phyloP scores from a whole-genome alignment of 2,329 filamentous ascomycete species.

The Fusarium bactridioides region DNA sequence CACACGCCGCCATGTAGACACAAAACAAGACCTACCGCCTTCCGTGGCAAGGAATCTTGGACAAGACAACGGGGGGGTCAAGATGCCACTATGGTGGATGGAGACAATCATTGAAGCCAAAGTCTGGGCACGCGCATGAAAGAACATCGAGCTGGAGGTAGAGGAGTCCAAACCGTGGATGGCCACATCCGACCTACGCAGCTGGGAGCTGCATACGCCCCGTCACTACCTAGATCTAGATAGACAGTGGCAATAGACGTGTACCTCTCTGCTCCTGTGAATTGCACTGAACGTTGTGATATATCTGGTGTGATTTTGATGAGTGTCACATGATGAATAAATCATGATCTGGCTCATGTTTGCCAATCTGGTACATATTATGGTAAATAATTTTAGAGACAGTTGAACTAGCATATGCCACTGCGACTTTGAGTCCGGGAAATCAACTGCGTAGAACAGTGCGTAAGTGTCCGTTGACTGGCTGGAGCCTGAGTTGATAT shows the following conservation, averaged over 20 bases:
- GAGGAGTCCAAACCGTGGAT: not conserved
- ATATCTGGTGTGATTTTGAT: not conserved
- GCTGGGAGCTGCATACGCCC: not conserved
- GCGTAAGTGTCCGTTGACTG: not conserved
- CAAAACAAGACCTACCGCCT: too few species aligned
- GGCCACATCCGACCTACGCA: not conserved
- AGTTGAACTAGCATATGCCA: not conserved
- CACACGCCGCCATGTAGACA: too few species aligned
- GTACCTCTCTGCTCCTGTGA: not conserved
- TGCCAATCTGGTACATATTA: fast-evolving
- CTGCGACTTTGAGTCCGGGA: not conserved
- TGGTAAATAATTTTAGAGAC: not conserved
- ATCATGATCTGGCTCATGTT: not conserved
- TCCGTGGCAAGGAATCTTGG: not conserved
- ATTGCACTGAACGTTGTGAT: not conserved
- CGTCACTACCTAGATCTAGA: not conserved
- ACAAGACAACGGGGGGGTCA: too few species aligned
- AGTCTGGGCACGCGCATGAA: not conserved
- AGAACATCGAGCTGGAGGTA: not conserved
- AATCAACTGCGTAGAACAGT: not conserved
- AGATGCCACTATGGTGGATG: not conserved
- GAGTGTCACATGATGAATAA: not conserved
- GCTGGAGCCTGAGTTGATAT: not conserved
- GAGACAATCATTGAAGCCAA: not conserved
- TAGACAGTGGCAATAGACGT: fast-evolving